phyloP scores from a whole-genome alignment of 1,284 basidiomycete species.

The Cryptococcus wingfieldii region DNA sequence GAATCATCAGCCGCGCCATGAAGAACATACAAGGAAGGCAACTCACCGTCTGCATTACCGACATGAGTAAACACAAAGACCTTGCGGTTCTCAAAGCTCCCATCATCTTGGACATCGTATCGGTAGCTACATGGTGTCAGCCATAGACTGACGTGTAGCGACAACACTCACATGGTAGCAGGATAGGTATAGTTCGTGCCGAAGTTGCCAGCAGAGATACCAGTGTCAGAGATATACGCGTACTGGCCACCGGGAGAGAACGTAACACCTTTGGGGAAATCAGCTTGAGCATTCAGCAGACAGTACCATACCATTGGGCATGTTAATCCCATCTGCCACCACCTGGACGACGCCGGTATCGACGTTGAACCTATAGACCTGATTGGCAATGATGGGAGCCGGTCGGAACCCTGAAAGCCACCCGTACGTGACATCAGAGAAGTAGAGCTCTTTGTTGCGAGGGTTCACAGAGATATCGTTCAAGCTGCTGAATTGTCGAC shows the following conservation, averaged over 20 bases:
- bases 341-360: constrained; percentile 60
- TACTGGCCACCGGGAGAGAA: constrained; percentile 63
- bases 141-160: neutral
- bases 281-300: neutral
- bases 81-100: constrained; percentile 60
- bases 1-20: neutral
- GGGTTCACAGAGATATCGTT: constrained; percentile 74
- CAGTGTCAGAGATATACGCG: constrained; percentile 60
- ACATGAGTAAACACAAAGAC: constrained; percentile 67
- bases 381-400: constrained; percentile 60
- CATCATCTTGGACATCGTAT: constrained; percentile 61
- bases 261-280: constrained; percentile 58
- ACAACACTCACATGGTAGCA: constrained; percentile 59
- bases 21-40: neutral
- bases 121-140: constrained; percentile 55
- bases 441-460: constrained; percentile 33
- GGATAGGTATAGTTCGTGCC: constrained; percentile 62
- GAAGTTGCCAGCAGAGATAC: constrained; percentile 22
- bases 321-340: constrained; percentile 62
- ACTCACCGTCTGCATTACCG: constrained; percentile 57
- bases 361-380: constrained; percentile 69
- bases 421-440: constrained; percentile 56
- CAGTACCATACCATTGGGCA: constrained; percentile 38
- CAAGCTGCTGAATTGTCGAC: constrained; percentile 73
- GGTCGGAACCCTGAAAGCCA: constrained; percentile 61